Evolutionary conservation across 352 stramenopile genomes (phyloP).

Genomic region (Phytophthora fragariaefolia): DNA sequence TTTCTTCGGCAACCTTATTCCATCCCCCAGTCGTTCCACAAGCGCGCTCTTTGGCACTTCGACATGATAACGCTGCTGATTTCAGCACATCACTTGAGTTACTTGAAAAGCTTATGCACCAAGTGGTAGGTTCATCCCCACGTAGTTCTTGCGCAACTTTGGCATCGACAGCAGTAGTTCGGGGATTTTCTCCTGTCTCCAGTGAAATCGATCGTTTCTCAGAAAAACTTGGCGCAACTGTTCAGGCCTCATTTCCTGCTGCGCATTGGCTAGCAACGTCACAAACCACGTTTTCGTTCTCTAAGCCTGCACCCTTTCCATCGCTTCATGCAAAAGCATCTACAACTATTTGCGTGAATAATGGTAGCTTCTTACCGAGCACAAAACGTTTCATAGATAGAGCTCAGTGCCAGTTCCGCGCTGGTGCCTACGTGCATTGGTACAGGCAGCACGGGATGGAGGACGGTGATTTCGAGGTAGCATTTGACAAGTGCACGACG

Average conservation of each 20-base stretch:
- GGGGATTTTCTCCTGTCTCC: conserved; percentile 21
- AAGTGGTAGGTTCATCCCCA: conserved; percentile 33
- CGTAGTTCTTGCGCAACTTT: conserved; percentile 20
- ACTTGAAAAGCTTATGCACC: conserved; percentile 33
- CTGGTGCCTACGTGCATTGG: conserved; percentile 63
- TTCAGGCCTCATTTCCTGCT: conserved; percentile 33
- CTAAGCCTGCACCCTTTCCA: conserved; percentile 27
- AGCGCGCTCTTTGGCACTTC: conserved; percentile 20
- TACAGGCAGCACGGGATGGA: conserved; percentile 69
- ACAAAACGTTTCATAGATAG: conserved; percentile 50
- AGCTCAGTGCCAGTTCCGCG: conserved; percentile 52
- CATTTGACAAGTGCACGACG: conserved; percentile 47
- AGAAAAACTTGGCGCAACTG: conserved; percentile 17
- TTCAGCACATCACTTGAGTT: conserved; percentile 14
- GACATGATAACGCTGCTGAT: conserved; percentile 10
- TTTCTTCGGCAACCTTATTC: conserved; percentile 25
- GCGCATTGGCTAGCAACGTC: conserved; percentile 30
- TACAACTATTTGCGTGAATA: conserved; percentile 57
- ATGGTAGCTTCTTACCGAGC: conserved; percentile 51
- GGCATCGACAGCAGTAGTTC: conserved; percentile 37
- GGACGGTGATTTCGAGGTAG: conserved; percentile 49
- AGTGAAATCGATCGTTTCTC: conserved; percentile 24
- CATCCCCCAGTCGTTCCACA: conserved; percentile 34
- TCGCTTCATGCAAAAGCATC: conserved; percentile 36
- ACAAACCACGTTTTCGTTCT: conserved; percentile 23